phyloP scores from a whole-genome alignment of 1,284 basidiomycete genomes.

The Puccinia brachypodii region DNA sequence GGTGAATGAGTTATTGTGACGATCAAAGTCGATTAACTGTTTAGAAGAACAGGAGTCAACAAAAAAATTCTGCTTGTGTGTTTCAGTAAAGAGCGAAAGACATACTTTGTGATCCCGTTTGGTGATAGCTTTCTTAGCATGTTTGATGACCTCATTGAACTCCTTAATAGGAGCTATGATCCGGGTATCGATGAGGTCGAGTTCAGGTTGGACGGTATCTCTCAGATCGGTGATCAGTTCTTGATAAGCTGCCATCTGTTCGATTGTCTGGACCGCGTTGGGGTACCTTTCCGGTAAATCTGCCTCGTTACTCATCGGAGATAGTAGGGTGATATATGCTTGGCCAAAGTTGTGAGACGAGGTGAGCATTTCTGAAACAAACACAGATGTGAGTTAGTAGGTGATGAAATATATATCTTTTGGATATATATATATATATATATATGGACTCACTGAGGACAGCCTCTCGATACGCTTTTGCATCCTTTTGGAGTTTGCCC shows the following conservation, averaged over 20 bases:
- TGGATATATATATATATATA: slow-evolving; percentile 8
- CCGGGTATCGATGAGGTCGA: slow-evolving; percentile 89
- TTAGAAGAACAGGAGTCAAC: slow-evolving; percentile 44
- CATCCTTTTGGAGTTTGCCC: slow-evolving; percentile 89
- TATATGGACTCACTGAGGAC: slow-evolving; percentile 67
- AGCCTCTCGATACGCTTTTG: slow-evolving; percentile 79
- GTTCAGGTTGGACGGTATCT: slow-evolving; percentile 76
- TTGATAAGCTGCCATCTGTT: slow-evolving; percentile 72
- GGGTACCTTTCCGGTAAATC: slow-evolving; percentile 50
- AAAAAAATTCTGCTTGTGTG: not conserved
- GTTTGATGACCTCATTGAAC: slow-evolving; percentile 78
- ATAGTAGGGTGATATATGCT: slow-evolving; percentile 75
- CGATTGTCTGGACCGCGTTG: slow-evolving; percentile 68
- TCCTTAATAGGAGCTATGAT: slow-evolving; percentile 86
- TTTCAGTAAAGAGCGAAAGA: slow-evolving; percentile 54
- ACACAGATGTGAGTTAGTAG: slow-evolving; percentile 3
- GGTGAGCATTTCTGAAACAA: slow-evolving; percentile 69
- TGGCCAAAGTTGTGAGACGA: slow-evolving; percentile 73
- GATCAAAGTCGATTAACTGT: slow-evolving; percentile 88
- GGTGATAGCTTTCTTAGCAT: slow-evolving; percentile 86
- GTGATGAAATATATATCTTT: slow-evolving; percentile 48
- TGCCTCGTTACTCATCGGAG: slow-evolving; percentile 65
- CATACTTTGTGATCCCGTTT: slow-evolving; percentile 99
- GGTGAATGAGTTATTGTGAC: slow-evolving; percentile 89
- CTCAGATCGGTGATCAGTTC: slow-evolving; percentile 75